phyloP scores from a whole-genome alignment of 83 land plant species.

The Thuja plicata region DNA sequence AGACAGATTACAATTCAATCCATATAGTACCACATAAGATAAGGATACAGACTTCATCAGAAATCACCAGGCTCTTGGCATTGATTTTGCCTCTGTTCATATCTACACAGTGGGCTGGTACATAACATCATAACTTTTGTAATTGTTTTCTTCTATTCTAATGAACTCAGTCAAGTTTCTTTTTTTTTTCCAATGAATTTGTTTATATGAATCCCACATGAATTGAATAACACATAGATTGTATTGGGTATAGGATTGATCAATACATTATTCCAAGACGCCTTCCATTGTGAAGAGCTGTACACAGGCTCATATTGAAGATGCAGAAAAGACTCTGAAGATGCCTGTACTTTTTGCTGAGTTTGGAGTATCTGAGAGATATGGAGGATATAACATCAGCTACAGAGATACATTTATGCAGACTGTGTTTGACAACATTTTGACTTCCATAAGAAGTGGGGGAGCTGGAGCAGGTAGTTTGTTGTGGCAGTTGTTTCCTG shows the following conservation, averaged over 20 bases:
- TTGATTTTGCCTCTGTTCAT: slow-evolving; percentile 74
- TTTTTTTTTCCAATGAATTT: neutral
- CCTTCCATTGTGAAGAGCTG: slow-evolving; percentile 41
- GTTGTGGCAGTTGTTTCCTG: slow-evolving; percentile 73
- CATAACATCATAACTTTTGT: neutral
- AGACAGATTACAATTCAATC: slow-evolving; percentile 37
- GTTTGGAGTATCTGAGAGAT: slow-evolving; percentile 57
- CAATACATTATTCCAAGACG: slow-evolving; percentile 29
- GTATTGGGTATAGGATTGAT: slow-evolving; percentile 36
- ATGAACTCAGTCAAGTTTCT: neutral
- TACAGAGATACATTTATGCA: slow-evolving; percentile 30
- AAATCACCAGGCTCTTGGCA: slow-evolving; percentile 51
- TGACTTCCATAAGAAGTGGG: slow-evolving; percentile 44
- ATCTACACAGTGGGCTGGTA: slow-evolving; percentile 68
- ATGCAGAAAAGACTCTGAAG: slow-evolving; percentile 30
- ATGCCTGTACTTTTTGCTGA: slow-evolving; percentile 63
- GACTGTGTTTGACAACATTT: slow-evolving; percentile 42
- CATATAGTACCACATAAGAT: slow-evolving; percentile 36
- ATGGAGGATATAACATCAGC: slow-evolving; percentile 38
- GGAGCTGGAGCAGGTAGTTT: slow-evolving; percentile 61
- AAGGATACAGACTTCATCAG: slow-evolving; percentile 67
- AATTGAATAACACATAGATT: neutral
- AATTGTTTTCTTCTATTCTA: neutral
- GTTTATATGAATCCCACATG: neutral
- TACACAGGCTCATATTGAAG: slow-evolving; percentile 57